Evolutionary conservation across 2,329 filamentous ascomycete species (phyloP).

Genomic region (Plectosphaerella sp.): DNA sequence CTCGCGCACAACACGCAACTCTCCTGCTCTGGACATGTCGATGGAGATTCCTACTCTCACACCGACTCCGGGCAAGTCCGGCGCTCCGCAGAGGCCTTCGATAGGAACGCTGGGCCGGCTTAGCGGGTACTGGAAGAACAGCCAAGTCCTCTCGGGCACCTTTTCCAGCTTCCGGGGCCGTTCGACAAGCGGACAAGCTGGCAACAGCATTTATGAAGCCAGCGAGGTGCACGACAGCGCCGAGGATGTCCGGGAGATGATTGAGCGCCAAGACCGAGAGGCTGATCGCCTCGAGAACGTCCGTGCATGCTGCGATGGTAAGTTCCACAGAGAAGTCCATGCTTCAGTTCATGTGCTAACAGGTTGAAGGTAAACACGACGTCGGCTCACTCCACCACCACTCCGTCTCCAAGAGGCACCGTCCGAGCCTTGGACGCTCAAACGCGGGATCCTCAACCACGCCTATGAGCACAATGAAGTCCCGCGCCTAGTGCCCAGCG

Average conservation of each 20-base stretch:
- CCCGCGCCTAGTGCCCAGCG: conserved; percentile 21
- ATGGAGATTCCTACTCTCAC: conserved; percentile 54
- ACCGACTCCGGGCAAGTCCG: conserved; percentile 39
- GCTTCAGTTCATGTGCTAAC: conserved; percentile 16
- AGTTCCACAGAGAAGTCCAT: conserved; percentile 26
- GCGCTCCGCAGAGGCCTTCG: conserved; percentile 24
- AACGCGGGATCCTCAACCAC: conserved; percentile 30
- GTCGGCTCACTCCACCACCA: conserved; percentile 55
- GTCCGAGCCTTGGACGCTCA: conserved; percentile 31
- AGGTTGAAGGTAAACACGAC: conserved; percentile 63
- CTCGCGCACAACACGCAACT: conserved; percentile 66
- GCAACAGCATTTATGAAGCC: conserved; percentile 51
- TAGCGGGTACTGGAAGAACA: conserved; percentile 55
- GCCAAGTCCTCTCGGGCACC: conserved; percentile 39
- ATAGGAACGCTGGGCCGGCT: conserved; percentile 51
- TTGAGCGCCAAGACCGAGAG: conserved; percentile 73
- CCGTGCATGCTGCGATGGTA: conserved; percentile 94
- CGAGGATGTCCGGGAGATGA: conserved; percentile 76
- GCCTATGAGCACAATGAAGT: conserved; percentile 28
- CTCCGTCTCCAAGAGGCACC: conserved; percentile 34
- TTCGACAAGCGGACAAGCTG: conserved; percentile 36
- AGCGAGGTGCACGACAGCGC: conserved; percentile 69
- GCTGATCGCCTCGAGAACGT: conserved; percentile 88
- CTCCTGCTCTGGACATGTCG: conserved; percentile 46
- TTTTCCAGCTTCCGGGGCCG: conserved; percentile 52